phyloP scores from a whole-genome alignment of 2,329 filamentous ascomycete genomes.

The Nothomitra cinnamomea region DNA sequence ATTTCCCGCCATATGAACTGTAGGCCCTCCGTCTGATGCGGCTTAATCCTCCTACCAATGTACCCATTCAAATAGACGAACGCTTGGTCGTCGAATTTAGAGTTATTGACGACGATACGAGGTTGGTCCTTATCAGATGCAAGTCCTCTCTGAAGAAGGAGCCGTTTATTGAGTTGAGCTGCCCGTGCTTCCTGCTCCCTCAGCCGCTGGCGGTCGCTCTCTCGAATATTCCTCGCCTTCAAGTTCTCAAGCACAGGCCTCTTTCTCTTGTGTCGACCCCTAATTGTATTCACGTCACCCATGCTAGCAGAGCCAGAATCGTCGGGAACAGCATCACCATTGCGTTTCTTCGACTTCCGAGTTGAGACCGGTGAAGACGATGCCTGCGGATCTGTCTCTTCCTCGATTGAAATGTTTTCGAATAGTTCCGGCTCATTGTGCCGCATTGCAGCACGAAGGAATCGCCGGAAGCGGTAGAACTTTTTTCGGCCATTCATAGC shows the following conservation, averaged over 20 bases:
- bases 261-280: neutral
- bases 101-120: conserved; percentile 46
- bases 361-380: neutral
- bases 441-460: neutral
- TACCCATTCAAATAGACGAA: conserved; percentile 46
- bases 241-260: neutral
- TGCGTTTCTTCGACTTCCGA: neutral
- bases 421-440: neutral
- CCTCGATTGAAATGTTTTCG: neutral
- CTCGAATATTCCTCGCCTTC: neutral
- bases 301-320: neutral
- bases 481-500: neutral
- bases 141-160: neutral
- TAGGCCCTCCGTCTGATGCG: conserved; percentile 66
- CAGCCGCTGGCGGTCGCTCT: conserved; percentile 4
- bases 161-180: neutral
- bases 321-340: neutral
- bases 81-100: conserved; percentile 40
- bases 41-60: conserved; percentile 51
- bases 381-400: neutral
- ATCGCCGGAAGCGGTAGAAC: neutral
- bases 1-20: conserved; percentile 82
- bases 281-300: neutral
- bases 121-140: neutral
- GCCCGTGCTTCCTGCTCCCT: conserved; percentile 2